These are phyloP conservation scores for Gossypioides kirkii DNA, from an alignment of 345 rosid species.

Conservation along the genomic window DNA sequence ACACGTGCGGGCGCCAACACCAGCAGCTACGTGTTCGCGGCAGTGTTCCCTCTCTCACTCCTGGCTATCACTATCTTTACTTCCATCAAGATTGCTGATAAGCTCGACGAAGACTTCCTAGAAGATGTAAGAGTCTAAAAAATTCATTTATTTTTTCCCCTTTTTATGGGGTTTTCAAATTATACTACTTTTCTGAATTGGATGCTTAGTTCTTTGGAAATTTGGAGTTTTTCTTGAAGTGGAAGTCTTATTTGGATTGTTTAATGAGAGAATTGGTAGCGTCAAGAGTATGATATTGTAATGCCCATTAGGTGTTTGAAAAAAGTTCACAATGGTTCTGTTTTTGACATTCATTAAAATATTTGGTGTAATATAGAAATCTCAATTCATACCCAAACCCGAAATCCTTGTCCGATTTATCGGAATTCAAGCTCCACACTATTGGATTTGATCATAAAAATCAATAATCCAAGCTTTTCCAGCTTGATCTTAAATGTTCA, in stretches of 20 bases:
- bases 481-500: no score
- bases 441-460: no score
- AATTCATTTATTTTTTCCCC: not conserved
- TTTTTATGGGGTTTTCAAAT: conserved; percentile 3
- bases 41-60: conserved; percentile 65
- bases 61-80: conserved; percentile 59
- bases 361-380: no score
- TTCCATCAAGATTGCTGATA: conserved; percentile 59
- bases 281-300: not conserved
- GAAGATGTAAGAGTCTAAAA: conserved; percentile 49
- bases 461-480: no score
- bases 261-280: not conserved
- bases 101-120: conserved; percentile 61
- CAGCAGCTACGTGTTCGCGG: conserved; percentile 55
- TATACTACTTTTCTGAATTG: not conserved
- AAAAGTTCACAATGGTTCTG: not conserved
- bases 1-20: conserved; percentile 61
- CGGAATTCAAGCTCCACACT: no score
- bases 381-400: no score
- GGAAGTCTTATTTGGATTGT: not conserved
- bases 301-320: conserved; percentile 6
- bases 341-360: no score
- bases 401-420: no score
- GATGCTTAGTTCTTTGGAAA: not conserved
- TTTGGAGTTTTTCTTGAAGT: not conserved